Conservation (phyloP, 805 yeast genomes). For the Metschnikowia peoriensis region DNA sequence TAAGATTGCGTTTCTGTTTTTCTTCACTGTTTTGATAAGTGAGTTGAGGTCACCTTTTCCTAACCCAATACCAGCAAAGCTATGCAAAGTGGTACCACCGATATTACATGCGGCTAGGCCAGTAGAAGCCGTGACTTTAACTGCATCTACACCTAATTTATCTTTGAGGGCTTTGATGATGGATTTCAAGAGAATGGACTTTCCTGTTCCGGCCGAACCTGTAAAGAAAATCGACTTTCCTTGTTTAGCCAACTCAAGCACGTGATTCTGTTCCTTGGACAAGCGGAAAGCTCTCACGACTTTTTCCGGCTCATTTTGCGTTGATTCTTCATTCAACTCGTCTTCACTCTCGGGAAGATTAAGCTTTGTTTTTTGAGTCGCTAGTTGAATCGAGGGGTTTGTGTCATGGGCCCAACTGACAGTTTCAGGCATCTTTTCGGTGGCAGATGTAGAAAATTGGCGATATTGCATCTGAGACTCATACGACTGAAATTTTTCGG, state of each 20-base stretch:
- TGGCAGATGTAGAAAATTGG: conserved; percentile 3
- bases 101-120: conserved; percentile 95
- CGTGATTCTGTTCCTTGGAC: conserved; percentile 59
- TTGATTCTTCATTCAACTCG: background rate
- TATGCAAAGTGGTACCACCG: conserved; percentile 86
- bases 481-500: conserved; percentile 10
- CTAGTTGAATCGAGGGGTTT: conserved; percentile 28
- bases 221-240: conserved; percentile 65
- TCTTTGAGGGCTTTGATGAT: conserved; percentile 45
- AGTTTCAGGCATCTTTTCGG: background rate
- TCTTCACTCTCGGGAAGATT: conserved; percentile 1
- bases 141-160: conserved; percentile 43
- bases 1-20: conserved; percentile 39
- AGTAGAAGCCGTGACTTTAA: conserved; percentile 93
- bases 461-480: conserved; percentile 15
- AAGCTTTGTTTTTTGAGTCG: conserved; percentile 21
- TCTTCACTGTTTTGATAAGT: conserved; percentile 48
- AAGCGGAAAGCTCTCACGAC: conserved; percentile 37
- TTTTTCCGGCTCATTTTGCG: conserved; percentile 15
- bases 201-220: conserved; percentile 89
- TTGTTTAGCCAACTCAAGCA: conserved; percentile 59
- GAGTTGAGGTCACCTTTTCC: conserved; percentile 53
- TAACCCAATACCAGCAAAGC: conserved; percentile 82
- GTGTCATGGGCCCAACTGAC: background rate
- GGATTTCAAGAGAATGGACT: conserved; percentile 64